phyloP scores from a whole-genome alignment of 1,139 yeast genomes.

The Candida tropicalis region DNA sequence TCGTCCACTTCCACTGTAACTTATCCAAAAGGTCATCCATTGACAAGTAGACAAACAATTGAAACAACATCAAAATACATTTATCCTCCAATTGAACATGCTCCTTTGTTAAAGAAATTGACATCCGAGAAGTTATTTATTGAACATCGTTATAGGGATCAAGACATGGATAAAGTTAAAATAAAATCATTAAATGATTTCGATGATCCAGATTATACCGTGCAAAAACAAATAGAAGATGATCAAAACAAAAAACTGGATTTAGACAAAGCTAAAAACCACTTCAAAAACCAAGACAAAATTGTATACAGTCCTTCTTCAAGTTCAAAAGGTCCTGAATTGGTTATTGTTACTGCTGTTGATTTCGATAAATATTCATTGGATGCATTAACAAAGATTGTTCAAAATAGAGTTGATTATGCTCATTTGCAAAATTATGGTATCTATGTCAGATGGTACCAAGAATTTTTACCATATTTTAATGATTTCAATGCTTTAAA shows the following conservation, averaged over 20 bases:
- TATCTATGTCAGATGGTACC: slow-evolving; percentile 76
- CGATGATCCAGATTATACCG: slow-evolving; percentile 46
- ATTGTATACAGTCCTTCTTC: slow-evolving; percentile 50
- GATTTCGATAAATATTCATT: slow-evolving; percentile 72
- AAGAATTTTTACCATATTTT: slow-evolving; percentile 70
- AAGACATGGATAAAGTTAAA: slow-evolving; percentile 37
- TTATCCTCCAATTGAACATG: slow-evolving; percentile 70
- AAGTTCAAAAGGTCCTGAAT: slow-evolving; percentile 55
- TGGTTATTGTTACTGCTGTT: slow-evolving; percentile 78
- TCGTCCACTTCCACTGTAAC: slow-evolving; percentile 11
- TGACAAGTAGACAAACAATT: slow-evolving; percentile 34
- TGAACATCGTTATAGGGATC: slow-evolving; percentile 41
- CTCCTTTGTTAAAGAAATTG: slow-evolving; percentile 57
- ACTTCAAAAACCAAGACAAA: slow-evolving; percentile 68
- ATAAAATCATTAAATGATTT: slow-evolving; percentile 44
- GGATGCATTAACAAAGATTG: slow-evolving; percentile 62
- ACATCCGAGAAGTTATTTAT: slow-evolving; percentile 54
- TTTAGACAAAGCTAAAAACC: slow-evolving; percentile 51
- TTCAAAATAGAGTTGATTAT: slow-evolving; percentile 81
- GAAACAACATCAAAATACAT: slow-evolving; percentile 55
- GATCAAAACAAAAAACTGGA: slow-evolving; percentile 40
- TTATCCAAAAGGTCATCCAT: slow-evolving; percentile 41
- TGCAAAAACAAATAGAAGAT: slow-evolving; percentile 41
- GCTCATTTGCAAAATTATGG: slow-evolving; percentile 79
- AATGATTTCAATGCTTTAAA: slow-evolving; percentile 44